Conservation (phyloP, 345 rosid species). For the Boechera retrofracta region DNA sequence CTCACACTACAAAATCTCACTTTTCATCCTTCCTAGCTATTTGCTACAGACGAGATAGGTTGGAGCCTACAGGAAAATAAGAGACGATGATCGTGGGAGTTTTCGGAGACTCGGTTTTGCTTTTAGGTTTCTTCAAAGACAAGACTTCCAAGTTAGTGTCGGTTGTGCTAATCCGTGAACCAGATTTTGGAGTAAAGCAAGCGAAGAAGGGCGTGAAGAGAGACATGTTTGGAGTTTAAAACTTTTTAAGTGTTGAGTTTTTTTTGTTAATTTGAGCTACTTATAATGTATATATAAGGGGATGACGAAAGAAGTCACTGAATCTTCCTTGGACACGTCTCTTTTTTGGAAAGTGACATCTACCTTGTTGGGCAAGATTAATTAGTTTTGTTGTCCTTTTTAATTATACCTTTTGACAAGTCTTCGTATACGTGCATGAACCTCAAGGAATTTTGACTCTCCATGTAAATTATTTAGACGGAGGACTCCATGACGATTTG, state of each 20-base stretch:
- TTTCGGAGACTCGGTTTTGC: not conserved
- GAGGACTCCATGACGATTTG: too few relatives aligned
- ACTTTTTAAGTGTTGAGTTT: not conserved
- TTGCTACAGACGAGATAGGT: slow-evolving; percentile 12
- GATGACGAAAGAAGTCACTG: not conserved
- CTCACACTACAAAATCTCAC: not conserved
- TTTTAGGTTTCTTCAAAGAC: slow-evolving; percentile 14
- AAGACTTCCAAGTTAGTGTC: slow-evolving; percentile 1
- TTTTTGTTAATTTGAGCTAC: not conserved
- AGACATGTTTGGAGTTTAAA: slow-evolving; percentile 2
- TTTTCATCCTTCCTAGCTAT: not conserved
- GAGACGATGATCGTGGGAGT: slow-evolving; percentile 15
- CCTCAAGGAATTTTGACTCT: too few relatives aligned
- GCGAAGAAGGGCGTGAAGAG: not conserved
- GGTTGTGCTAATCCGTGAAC: not conserved
- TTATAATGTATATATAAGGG: not conserved
- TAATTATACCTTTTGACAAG: too few relatives aligned
- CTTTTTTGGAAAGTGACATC: not conserved
- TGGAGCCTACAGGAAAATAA: not conserved
- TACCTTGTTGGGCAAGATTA: not conserved
- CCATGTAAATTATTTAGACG: too few relatives aligned
- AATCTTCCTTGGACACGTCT: not conserved
- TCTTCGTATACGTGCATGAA: too few relatives aligned
- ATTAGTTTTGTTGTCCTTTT: not conserved
- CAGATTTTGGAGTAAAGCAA: not conserved